Conservation (phyloP, 805 yeast genomes). For the Sugiyamaella marilandica region DNA sequence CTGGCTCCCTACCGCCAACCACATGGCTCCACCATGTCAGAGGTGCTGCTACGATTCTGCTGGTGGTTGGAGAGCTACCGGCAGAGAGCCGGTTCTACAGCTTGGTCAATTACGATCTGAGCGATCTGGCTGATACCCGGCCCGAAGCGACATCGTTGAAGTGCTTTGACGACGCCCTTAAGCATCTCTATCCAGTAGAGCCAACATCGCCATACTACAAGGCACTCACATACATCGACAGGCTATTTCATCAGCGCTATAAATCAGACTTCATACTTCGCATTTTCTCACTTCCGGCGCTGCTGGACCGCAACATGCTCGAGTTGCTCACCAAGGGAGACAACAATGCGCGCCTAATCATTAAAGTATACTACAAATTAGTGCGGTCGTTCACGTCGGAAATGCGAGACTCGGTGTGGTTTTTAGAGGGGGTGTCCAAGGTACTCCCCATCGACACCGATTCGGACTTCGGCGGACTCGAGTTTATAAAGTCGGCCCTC, state of each 20-base stretch:
- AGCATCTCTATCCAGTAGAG: constrained; percentile 82
- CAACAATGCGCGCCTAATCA: constrained; percentile 80
- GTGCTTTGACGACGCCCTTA: constrained; percentile 82
- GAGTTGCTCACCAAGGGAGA: constrained; percentile 80
- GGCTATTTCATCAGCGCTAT: constrained; percentile 68
- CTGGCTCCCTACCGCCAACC: constrained; percentile 72
- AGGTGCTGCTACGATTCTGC: constrained; percentile 92
- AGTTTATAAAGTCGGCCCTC: constrained; percentile 24
- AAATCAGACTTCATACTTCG: constrained; percentile 82
- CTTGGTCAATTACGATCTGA: constrained; percentile 78
- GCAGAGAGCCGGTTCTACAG: constrained; percentile 61
- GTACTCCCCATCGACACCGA: constrained; percentile 91
- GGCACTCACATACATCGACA: constrained; percentile 82
- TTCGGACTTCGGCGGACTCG: constrained; percentile 24
- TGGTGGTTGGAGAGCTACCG: constrained; percentile 93
- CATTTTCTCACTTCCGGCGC: constrained; percentile 89
- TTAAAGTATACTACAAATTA: constrained; percentile 81
- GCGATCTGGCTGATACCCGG: constrained; percentile 69
- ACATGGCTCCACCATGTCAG: constrained; percentile 97
- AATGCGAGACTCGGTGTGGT: constrained; percentile 86
- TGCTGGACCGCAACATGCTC: constrained; percentile 74
- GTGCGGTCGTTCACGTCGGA: constrained; percentile 77
- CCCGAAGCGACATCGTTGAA: constrained; percentile 18
- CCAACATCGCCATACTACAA: constrained; percentile 78
- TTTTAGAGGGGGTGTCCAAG: constrained; percentile 82